Evolutionary conservation across 345 rosid genomes (phyloP).

Genomic region (Ricinus communis): DNA sequence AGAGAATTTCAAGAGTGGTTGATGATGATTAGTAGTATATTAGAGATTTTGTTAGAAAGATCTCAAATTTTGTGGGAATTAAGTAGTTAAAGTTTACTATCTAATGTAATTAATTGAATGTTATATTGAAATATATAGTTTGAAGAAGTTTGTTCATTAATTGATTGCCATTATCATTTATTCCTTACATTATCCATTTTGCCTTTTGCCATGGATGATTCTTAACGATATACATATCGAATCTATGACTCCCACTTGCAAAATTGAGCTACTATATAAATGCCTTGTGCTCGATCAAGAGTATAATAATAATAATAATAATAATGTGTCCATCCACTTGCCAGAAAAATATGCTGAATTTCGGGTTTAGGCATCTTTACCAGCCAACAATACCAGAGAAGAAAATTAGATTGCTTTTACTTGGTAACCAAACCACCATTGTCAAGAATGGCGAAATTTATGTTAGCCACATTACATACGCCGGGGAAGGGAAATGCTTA

Average conservation of each 20-base stretch:
- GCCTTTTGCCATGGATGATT: too few relatives aligned
- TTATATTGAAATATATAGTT: conserved; percentile 10
- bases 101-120: conserved; percentile 8
- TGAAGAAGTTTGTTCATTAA: conserved; percentile 5
- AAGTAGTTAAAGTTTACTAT: neutral
- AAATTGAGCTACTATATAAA: too few relatives aligned
- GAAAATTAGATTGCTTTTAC: neutral
- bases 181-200: too few relatives aligned
- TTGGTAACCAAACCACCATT: conserved; percentile 2
- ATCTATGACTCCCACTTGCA: too few relatives aligned
- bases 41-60: conserved; percentile 12
- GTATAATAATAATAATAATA: too few relatives aligned
- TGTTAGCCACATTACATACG: conserved; percentile 10
- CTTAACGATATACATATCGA: too few relatives aligned
- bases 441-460: neutral
- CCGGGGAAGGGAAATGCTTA: neutral
- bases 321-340: neutral
- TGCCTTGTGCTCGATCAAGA: too few relatives aligned
- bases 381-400: neutral
- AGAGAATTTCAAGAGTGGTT: conserved; percentile 14
- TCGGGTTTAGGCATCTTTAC: neutral
- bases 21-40: neutral
- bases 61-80: conserved; percentile 19
- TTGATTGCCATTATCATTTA: neutral
- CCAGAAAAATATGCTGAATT: conserved; percentile 9